Base-by-base conservation (phyloP, 805 yeast species). In the Cyberlindnera xishuangbannaensis region DNA sequence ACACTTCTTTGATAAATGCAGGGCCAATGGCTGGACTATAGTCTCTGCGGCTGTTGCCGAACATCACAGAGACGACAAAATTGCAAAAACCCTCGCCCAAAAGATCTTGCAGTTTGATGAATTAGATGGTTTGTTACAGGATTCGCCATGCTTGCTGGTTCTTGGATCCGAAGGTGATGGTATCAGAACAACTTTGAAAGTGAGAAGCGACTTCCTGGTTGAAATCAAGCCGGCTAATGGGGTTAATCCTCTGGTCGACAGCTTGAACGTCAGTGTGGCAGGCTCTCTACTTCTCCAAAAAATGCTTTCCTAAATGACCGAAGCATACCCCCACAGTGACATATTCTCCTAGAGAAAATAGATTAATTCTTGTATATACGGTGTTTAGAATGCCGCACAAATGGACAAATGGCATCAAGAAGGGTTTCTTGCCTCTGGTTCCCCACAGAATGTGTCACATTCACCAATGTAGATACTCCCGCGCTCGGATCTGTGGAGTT, bases 111-210 rank as follows among this genome's bases (percentile, higher is more conserved):
- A 59, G 8, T 40, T 62, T 11, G 57, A 56, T 4, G 73, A 72
- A 17, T 56, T 85, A 32, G 48, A 59, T 1, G 57, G 55, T 0
- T 45, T 78, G 23, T 51, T 76, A 23, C 54, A 58, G 3, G 48
- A 61, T 9, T 54, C 67, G 2, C 96, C 96, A 0, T 69, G 75
- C 23, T 49, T 88, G 41, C 58, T 87, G 31, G 82, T 86, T 2
- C 62, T 88, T 30, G 97, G 96, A 10, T 81, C 86, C 31, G 97
- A 87, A 58, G 94, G 94, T 8, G 65, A 64, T 6, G 97, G 97
- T 23, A 74, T 87, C 17, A 65, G 95, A 33, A 79, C 79, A 7
- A 71, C 75, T 28, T 49, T 87, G 44, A 62, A 73, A 40, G 59
- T 73, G 33, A 62, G 74, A 45, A 73, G 84, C 31, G 83, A 80